Base-by-base conservation (phyloP, 345 rosid genomes). In the Balakata baccata region DNA sequence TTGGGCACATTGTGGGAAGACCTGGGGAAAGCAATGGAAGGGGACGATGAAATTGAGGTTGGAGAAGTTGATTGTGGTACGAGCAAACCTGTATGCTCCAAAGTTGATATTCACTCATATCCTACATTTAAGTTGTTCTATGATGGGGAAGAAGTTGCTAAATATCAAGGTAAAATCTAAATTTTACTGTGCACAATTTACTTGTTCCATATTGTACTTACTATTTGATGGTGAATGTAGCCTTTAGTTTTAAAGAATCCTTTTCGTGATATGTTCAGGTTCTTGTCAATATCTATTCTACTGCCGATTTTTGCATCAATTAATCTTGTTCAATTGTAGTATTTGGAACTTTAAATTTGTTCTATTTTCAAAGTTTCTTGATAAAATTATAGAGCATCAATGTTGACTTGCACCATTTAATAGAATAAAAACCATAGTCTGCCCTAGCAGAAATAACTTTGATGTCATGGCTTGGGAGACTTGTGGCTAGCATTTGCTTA, bases 1-100 rank as follows among this genome's bases (percentile, higher is more conserved):
- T 78, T 95, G 84, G 97, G 99, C 61, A 77, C 90, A 0, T 79
- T 95, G 76, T 95, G 98, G 99, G 99, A 90, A 75, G 97, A 95
- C 43, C 49, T 95, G 47, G 99, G 97, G 52, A 87, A 86, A 75
- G 87, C 80, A 65, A 90, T 92, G 96, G 99, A 95, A 66, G 94
- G 92, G 60, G 96, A 89, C 66, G 97, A 90, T 74, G 98, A 90
- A 64, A 95, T 95, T 60, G 99, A 95, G 92, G 83, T 90, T 51
- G 99, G 99, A 41, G 98, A 92, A 85, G 98, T 95, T 66, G 98
- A 95, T 66, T 95, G 99, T 34, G 87, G 88, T 52, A 52, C 79
- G 1, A 89, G 91, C 78, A 95, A 92, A 83, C 67, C 89, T 65
- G 87, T 95, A 52, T 95, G 99, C 77, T 61, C 93, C 56, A 88